Conservation (phyloP, 129 eudicot species). For the Flaveria brownii region DNA sequence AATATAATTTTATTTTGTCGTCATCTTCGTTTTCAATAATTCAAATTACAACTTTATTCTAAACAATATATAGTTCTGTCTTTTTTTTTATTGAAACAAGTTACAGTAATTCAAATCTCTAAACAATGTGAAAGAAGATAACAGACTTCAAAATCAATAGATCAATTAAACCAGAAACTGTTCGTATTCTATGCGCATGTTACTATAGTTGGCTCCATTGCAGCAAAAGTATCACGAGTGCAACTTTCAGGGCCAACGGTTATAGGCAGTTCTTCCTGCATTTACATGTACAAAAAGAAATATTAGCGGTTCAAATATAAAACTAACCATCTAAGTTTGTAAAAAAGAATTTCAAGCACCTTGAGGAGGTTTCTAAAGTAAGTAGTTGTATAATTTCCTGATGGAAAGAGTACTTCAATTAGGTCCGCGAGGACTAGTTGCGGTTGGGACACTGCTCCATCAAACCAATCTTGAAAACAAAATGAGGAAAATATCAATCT, state of each 20-base stretch:
- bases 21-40: too few relatives aligned
- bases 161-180: background rate
- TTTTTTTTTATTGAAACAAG: background rate
- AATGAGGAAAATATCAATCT: background rate
- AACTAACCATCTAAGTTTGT: background rate
- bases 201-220: conserved; percentile 68
- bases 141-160: conserved; percentile 3
- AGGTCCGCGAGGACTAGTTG: conserved; percentile 91
- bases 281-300: background rate
- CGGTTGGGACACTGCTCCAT: conserved; percentile 96
- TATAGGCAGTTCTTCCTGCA: conserved; percentile 67
- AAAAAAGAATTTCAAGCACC: conserved; percentile 38
- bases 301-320: background rate
- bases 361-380: conserved; percentile 78
- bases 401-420: conserved; percentile 69
- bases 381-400: conserved; percentile 78
- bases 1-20: too few relatives aligned
- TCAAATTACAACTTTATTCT: too few relatives aligned
- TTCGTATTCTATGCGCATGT: conserved; percentile 45
- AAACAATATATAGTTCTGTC: too few relatives aligned
- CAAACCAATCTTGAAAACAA: conserved; percentile 66
- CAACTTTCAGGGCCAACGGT: conserved; percentile 63
- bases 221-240: conserved; percentile 54
- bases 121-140: conserved; percentile 12
- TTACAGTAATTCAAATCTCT: conserved; percentile 4